Conservation (phyloP, 768 basidiomycete genomes). For the Mycena olivaceomarginata region DNA sequence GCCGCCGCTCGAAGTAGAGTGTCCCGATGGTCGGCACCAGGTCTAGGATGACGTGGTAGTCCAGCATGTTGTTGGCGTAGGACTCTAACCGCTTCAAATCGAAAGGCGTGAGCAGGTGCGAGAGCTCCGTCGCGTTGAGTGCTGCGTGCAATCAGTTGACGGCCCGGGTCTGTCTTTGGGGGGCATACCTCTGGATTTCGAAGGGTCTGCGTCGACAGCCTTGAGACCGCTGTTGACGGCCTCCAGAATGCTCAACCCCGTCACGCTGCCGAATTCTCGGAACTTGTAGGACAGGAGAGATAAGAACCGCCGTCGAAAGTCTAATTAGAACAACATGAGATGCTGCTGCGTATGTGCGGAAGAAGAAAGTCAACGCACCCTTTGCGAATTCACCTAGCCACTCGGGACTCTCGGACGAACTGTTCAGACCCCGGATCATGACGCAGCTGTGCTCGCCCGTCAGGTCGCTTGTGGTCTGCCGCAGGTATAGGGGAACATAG, state of each 20-base stretch:
- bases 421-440: conserved; percentile 93
- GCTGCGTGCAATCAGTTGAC: conserved; percentile 47
- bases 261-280: conserved; percentile 93
- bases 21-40: conserved; percentile 87
- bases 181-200: conserved; percentile 58
- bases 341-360: not conserved
- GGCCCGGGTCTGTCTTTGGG: not conserved
- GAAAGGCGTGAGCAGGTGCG: conserved; percentile 87
- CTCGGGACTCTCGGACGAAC: conserved; percentile 75
- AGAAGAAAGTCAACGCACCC: conserved; percentile 64
- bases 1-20: conserved; percentile 89
- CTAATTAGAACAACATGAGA: conserved; percentile 60
- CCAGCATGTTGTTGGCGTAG: conserved; percentile 96
- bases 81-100: conserved; percentile 97
- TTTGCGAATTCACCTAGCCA: conserved; percentile 95
- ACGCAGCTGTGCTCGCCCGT: conserved; percentile 98
- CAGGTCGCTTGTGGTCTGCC: conserved; percentile 95
- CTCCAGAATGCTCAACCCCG: conserved; percentile 91
- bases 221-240: conserved; percentile 83
- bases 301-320: conserved; percentile 95
- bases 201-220: conserved; percentile 58
- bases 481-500: conserved; percentile 93
- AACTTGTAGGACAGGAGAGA: conserved; percentile 95
- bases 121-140: conserved; percentile 64
- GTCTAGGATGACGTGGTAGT: conserved; percentile 97